Evolutionary conservation across 179 eudicot species (phyloP).

Genomic region (Beta lomatogona): DNA sequence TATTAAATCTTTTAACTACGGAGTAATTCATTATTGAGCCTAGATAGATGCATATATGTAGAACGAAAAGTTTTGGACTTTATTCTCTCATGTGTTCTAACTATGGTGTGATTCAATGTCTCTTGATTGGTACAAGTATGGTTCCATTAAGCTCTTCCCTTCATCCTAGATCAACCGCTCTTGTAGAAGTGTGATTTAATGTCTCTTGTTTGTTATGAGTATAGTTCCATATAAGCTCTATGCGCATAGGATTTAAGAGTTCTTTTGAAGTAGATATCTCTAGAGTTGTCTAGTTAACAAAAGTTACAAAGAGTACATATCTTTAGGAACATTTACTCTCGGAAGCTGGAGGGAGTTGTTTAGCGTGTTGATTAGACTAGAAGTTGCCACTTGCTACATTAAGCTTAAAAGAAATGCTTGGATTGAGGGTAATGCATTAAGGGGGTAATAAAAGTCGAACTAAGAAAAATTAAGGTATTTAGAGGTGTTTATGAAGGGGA

Average conservation of each 20-base stretch:
- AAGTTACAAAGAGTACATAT: background rate
- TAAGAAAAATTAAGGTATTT: too few species aligned
- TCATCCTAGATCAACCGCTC: background rate
- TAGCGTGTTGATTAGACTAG: background rate
- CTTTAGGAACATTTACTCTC: background rate
- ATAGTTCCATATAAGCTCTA: too few species aligned
- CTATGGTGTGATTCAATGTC: conserved; percentile 2
- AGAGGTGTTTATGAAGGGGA: too few species aligned
- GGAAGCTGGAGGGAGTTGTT: background rate
- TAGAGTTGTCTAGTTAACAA: background rate
- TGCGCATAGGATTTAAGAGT: too few species aligned
- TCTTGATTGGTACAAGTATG: background rate
- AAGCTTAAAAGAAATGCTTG: background rate
- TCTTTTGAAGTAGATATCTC: background rate
- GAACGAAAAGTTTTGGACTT: too few species aligned
- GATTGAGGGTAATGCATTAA: too few species aligned
- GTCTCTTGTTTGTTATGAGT: too few species aligned
- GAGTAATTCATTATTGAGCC: background rate
- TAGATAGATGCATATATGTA: too few species aligned
- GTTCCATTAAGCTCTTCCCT: too few species aligned
- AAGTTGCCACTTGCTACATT: background rate
- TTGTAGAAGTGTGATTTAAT: too few species aligned
- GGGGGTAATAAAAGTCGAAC: too few species aligned
- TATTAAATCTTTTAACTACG: background rate
- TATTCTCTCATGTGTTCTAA: background rate